Percentiles rank a stretch among this genome's conserved stretches.
Conservation (phyloP, 2,329 filamentous ascomycete genomes). For the Fusarium verticillioides region DNA sequence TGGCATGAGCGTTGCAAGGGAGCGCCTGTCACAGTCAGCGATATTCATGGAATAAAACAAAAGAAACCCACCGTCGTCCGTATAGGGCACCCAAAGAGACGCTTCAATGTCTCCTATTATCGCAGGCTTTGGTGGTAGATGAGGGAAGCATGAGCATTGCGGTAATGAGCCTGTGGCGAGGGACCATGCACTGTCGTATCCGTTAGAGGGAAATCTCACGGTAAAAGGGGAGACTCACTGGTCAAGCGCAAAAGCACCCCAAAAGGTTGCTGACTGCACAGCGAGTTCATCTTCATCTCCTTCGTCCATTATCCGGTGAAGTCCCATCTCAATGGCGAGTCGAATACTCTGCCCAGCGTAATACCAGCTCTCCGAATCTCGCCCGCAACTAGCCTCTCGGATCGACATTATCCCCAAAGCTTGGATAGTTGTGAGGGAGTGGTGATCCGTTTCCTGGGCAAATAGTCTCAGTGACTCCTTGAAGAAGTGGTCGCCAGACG, state of each 20-base stretch:
- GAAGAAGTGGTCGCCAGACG: constrained; percentile 80
- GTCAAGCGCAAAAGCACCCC: constrained; percentile 71
- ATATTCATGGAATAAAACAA: neutral
- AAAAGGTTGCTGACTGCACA: constrained; percentile 69
- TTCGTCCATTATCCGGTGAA: constrained; percentile 66
- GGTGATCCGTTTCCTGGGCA: constrained; percentile 66
- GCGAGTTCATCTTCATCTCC: constrained; percentile 66
- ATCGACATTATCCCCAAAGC: constrained; percentile 81
- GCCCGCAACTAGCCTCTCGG: constrained; percentile 76
- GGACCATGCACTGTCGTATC: constrained; percentile 67
- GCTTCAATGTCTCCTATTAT: constrained; percentile 71
- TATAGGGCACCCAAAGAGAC: constrained; percentile 69
- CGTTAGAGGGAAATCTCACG: constrained; percentile 30
- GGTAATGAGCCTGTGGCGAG: constrained; percentile 71
- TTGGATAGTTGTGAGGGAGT: constrained; percentile 76
- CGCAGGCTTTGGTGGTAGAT: constrained; percentile 67
- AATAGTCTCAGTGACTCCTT: constrained; percentile 73
- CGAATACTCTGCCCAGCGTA: constrained; percentile 78
- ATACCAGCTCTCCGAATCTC: constrained; percentile 78
- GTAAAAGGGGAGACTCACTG: constrained; percentile 60
- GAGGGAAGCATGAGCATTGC: constrained; percentile 67
- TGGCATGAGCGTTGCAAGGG: constrained; percentile 66
- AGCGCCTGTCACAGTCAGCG: constrained; percentile 53
- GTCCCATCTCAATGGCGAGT: constrained; percentile 76
- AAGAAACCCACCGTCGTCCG: constrained; percentile 63